A percentile compares a stretch with the other conserved stretches of the same genome.
Evolutionary conservation across 148 eudicot genomes (phyloP).

Genomic region (Linanthus parryae): DNA sequence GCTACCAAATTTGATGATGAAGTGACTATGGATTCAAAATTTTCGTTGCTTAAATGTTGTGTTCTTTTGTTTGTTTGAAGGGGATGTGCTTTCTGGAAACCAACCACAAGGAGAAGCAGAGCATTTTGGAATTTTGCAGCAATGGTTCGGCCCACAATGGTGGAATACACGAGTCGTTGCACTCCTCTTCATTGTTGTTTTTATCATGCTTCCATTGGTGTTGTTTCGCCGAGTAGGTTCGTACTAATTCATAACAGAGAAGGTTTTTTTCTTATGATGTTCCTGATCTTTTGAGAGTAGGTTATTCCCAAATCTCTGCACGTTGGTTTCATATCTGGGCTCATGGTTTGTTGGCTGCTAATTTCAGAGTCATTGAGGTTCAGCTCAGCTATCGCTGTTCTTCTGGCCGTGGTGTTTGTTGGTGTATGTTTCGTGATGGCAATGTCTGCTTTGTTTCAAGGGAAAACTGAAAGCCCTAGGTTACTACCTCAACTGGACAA

Average conservation of each 20-base stretch:
- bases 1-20: background rate
- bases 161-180: conserved; percentile 71
- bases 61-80: conserved; percentile 20
- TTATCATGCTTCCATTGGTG: conserved; percentile 71
- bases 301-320: background rate
- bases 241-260: background rate
- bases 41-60: background rate
- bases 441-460: conserved; percentile 48
- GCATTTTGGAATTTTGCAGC: conserved; percentile 79
- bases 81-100: conserved; percentile 78
- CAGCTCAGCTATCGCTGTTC: conserved; percentile 80
- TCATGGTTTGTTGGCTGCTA: background rate
- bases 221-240: conserved; percentile 71
- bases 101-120: conserved; percentile 38
- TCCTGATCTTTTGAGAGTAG: background rate
- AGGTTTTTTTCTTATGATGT: background rate
- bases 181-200: conserved; percentile 43
- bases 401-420: conserved; percentile 81
- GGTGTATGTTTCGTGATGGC: conserved; percentile 79
- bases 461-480: conserved; percentile 47
- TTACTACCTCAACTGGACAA: conserved; percentile 51
- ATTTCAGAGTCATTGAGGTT: conserved; percentile 72
- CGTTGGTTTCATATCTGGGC: background rate
- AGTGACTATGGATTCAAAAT: background rate
- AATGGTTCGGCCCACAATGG: conserved; percentile 89